Evolutionary conservation across 306 rosid species (phyloP), one percentile per base, ranked within the genome.

Genomic region (Mimosa bimucronata): DNA sequence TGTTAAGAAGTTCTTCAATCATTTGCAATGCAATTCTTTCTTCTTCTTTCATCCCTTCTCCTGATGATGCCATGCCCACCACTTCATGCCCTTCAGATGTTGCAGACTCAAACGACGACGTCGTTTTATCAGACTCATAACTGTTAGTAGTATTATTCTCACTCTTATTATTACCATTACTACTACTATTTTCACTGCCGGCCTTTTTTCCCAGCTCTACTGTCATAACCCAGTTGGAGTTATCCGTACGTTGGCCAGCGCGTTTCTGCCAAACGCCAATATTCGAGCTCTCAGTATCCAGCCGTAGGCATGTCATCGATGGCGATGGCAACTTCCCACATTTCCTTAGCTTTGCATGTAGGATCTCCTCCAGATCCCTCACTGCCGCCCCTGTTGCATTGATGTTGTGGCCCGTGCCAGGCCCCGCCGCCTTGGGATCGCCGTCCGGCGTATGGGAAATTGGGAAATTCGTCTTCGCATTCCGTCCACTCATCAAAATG

Each of bases 391-490:
- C 37, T 15, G 80, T 58, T 31, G 79, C 70, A 34, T 45, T 45
- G 50, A 9, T 45, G 50, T 82, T 58, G 8, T 21, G n/a, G n/a
- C n/a, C n/a, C n/a, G n/a, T n/a, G n/a, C 12, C 37, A 0, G 40
- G 2, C 5, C 29, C 53, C 1, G 16, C 38, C 12, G 18, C 26
- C 45, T 53, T 83, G 0, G 86, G 77, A 18, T 79, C 86, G 4
- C 86, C 83, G 8, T 83, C 81, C 0, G 88, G 80, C 0, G 88
- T 82, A 29, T 89, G 87, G 15, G 81, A 74, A 8, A 86, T 80
- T 3, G 99, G 94, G 65, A 96, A 96, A 87, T 96, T 96, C 53
- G 98, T 96, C 80, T 96, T 96, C 7, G 99, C 99, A 73, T 90
- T 96, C 77, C 94, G 85, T 1, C 99, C 99, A 40, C 90, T 96